Conservation (phyloP, 129 eudicot genomes). For the Dittrichia graveolens region DNA sequence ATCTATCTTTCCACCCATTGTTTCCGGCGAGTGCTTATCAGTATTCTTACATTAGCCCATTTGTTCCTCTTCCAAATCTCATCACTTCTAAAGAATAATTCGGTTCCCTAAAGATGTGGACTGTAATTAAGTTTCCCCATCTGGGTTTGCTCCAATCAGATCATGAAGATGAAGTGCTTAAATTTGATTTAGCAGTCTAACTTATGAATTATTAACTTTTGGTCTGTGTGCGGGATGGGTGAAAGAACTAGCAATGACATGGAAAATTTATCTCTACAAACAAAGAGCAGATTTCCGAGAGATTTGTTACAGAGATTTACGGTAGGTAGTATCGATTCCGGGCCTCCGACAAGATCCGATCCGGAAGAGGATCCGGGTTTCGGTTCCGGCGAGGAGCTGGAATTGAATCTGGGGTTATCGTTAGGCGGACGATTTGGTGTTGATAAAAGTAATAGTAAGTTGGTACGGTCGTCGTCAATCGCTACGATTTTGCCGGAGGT, state of each 20-base stretch:
- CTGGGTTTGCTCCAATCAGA: constrained; percentile 38
- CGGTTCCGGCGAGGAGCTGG: constrained; percentile 46
- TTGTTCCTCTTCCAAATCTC: background rate
- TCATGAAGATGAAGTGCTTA: constrained; percentile 21
- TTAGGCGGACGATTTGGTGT: constrained; percentile 86
- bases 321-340: constrained; percentile 3
- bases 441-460: constrained; percentile 50
- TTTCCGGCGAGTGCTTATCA: constrained; percentile 35
- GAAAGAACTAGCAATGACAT: constrained; percentile 44
- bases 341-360: constrained; percentile 23
- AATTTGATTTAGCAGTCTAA: constrained; percentile 4
- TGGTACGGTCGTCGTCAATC: constrained; percentile 65
- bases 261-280: constrained; percentile 59
- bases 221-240: constrained; percentile 37
- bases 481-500: constrained; percentile 56
- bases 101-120: constrained; percentile 31
- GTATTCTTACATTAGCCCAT: background rate
- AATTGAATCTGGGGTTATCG: constrained; percentile 79
- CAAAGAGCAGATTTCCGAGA: constrained; percentile 48
- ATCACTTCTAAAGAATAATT: background rate
- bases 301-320: constrained; percentile 65
- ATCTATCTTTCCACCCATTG: constrained; percentile 18
- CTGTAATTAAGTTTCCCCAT: constrained; percentile 25
- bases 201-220: background rate
- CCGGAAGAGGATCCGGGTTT: constrained; percentile 31